These are phyloP conservation scores for Bipolaris zeicola DNA, from an alignment of 2,329 filamentous ascomycete genomes.

Conservation along the genomic window DNA sequence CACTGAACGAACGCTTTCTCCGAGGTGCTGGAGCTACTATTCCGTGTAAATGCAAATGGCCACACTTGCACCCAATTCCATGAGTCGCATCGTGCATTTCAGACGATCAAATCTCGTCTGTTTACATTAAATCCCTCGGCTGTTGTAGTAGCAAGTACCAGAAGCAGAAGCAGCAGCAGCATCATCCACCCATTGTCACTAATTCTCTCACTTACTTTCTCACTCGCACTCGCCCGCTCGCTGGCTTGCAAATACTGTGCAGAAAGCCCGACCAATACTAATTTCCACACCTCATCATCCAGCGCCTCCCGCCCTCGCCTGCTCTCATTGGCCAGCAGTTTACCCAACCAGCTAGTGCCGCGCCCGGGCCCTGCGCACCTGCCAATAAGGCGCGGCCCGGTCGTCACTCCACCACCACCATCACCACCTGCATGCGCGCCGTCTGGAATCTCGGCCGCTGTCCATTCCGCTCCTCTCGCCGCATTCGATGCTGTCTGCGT, in stretches of 20 bases:
- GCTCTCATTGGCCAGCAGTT: constrained; percentile 19
- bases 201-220: not conserved
- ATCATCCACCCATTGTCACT: not conserved
- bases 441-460: constrained; percentile 5
- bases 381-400: constrained; percentile 13
- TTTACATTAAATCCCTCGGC: not conserved
- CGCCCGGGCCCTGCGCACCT: constrained; percentile 10
- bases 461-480: not conserved
- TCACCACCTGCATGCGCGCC: not conserved
- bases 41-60: not conserved
- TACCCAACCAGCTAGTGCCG: constrained; percentile 6
- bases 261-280: constrained; percentile 10
- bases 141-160: no score
- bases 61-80: no score
- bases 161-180: no score
- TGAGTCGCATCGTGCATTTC: not conserved
- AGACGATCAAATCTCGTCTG: not conserved
- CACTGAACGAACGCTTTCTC: not conserved
- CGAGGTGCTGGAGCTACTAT: not conserved
- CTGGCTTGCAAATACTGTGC: not conserved
- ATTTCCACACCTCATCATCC: constrained; percentile 29
- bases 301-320: constrained; percentile 12
- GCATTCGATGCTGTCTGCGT: not conserved
- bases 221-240: not conserved
- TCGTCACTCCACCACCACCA: constrained; percentile 4